Percentiles rank a stretch among this genome's conserved stretches.
Evolutionary conservation across 495 filamentous ascomycete species (phyloP).

Genomic region (Delitschia confertaspora): DNA sequence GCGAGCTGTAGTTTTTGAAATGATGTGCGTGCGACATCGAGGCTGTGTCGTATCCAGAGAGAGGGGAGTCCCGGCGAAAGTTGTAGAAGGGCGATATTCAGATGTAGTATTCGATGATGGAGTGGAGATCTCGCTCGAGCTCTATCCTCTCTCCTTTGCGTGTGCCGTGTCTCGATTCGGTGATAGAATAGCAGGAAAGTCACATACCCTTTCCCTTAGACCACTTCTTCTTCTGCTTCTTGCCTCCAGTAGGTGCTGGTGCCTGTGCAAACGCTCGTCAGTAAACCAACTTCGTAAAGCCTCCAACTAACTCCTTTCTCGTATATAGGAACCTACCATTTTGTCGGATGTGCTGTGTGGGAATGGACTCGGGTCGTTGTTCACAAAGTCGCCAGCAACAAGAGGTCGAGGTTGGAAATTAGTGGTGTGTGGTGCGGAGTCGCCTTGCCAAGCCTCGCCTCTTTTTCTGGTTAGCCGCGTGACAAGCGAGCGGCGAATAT

Average conservation of each 20-base stretch:
- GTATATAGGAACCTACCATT: slow-evolving; percentile 20
- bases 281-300: too few relatives aligned
- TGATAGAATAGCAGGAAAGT: background rate
- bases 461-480: too few relatives aligned
- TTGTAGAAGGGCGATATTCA: too few relatives aligned
- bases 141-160: background rate
- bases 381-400: background rate
- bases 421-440: background rate
- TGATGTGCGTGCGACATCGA: background rate
- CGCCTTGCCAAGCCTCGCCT: background rate
- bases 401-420: too few relatives aligned
- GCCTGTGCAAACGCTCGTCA: slow-evolving; percentile 18
- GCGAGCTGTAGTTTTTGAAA: background rate
- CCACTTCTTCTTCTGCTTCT: slow-evolving; percentile 99
- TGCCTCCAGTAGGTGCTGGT: slow-evolving; percentile 62
- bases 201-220: slow-evolving; percentile 94
- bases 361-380: background rate
- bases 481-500: too few relatives aligned
- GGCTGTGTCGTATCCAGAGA: too few relatives aligned
- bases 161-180: background rate
- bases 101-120: too few relatives aligned
- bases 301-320: background rate
- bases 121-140: background rate
- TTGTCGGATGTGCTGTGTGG: slow-evolving; percentile 19
- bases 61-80: too few relatives aligned